phyloP scores from a whole-genome alignment of 2,329 filamentous ascomycete genomes.

The Aureobasidium melanogenum region DNA sequence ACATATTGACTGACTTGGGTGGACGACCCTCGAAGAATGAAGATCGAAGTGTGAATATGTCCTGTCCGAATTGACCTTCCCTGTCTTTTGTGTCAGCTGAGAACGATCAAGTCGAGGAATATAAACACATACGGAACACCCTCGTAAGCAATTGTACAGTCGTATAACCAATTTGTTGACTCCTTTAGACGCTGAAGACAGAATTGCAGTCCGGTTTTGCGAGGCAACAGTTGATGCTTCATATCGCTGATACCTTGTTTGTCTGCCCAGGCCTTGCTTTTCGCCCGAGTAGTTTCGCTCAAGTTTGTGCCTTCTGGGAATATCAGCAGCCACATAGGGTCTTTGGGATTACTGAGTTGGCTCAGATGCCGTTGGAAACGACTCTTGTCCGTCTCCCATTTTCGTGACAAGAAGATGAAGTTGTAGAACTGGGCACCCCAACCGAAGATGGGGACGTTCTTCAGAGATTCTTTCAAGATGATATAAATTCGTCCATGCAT shows the following conservation, averaged over 20 bases:
- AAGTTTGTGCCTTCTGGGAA: conserved; percentile 82
- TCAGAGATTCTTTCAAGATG: conserved; percentile 79
- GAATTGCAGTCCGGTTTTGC: conserved; percentile 69
- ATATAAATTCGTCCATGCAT: conserved; percentile 86
- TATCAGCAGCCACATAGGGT: conserved; percentile 81
- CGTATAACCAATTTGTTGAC: conserved; percentile 71
- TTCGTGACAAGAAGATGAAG: conserved; percentile 80
- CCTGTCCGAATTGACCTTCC: conserved; percentile 61
- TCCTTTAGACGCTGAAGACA: conserved; percentile 64
- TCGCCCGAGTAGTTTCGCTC: conserved; percentile 57
- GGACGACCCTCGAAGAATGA: conserved; percentile 79
- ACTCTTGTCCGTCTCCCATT: conserved; percentile 69
- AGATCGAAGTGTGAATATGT: conserved; percentile 71
- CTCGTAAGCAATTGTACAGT: conserved; percentile 89
- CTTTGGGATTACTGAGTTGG: conserved; percentile 56
- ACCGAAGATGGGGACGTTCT: conserved; percentile 68
- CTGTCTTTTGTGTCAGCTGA: conserved; percentile 17
- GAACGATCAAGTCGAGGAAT: conserved; percentile 11
- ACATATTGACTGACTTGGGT: conserved; percentile 85
- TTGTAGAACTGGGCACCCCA: conserved; percentile 73
- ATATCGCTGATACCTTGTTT: conserved; percentile 61
- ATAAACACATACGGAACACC: conserved; percentile 59
- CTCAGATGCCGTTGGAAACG: conserved; percentile 62
- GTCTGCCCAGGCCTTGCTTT: conserved; percentile 65
- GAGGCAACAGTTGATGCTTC: conserved; percentile 62